Evolutionary conservation across 2,329 filamentous ascomycete species (phyloP).

Genomic region (Sphaerostilbella broomeana): DNA sequence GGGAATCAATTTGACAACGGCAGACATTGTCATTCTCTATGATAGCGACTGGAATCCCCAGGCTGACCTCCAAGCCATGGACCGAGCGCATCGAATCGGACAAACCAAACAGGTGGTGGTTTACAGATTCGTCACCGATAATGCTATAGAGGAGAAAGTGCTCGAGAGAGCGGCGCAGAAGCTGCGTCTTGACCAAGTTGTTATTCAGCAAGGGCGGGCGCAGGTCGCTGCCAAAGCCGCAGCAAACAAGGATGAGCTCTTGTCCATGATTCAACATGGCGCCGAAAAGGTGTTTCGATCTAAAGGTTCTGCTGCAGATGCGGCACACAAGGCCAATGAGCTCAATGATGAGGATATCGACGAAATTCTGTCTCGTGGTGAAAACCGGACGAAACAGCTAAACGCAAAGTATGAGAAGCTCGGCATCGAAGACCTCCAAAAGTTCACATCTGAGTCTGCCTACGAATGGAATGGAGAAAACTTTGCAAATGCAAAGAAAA

Average conservation of each 20-base stretch:
- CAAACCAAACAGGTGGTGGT: constrained; percentile 98
- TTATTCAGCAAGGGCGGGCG: constrained; percentile 94
- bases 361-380: constrained; percentile 75
- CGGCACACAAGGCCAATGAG: constrained; percentile 53
- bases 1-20: constrained; percentile 91
- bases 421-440: constrained; percentile 92
- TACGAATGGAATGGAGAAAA: constrained; percentile 99
- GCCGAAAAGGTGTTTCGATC: constrained; percentile 88
- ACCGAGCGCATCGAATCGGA: constrained; percentile 94
- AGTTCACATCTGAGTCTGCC: constrained; percentile 93
- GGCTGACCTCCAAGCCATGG: constrained; percentile 97
- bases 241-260: constrained; percentile 89
- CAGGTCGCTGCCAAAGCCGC: constrained; percentile 87
- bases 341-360: constrained; percentile 89
- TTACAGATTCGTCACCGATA: constrained; percentile 94
- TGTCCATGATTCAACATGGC: constrained; percentile 98
- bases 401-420: constrained; percentile 95
- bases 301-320: constrained; percentile 56
- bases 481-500: constrained; percentile 86
- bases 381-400: constrained; percentile 80
- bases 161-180: constrained; percentile 95
- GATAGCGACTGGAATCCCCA: constrained; percentile 99
- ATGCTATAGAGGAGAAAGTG: constrained; percentile 97
- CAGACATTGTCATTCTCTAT: constrained; percentile 93
- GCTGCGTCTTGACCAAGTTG: constrained; percentile 88